Evolutionary conservation across 2,329 filamentous ascomycete species (phyloP).

Genomic region (Fusarium cyanostomum): DNA sequence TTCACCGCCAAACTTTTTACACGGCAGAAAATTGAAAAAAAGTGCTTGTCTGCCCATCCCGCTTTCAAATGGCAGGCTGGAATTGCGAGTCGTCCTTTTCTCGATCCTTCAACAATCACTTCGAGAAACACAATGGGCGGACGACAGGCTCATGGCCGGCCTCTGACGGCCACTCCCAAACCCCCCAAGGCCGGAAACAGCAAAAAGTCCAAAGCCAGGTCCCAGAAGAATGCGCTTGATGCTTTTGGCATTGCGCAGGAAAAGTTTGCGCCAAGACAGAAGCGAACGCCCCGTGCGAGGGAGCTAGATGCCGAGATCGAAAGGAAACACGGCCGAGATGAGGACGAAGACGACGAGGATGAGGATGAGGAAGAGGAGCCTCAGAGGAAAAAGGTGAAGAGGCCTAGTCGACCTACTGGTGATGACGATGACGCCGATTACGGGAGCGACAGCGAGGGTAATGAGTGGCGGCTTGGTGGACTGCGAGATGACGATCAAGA

Average conservation of each 20-base stretch:
- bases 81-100: constrained; percentile 30
- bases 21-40: constrained; percentile 44
- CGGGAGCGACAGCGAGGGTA: constrained; percentile 85
- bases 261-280: constrained; percentile 58
- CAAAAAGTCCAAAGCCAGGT: constrained; percentile 60
- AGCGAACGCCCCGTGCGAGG: constrained; percentile 60
- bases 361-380: constrained; percentile 62
- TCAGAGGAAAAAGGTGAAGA: constrained; percentile 53
- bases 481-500: constrained; percentile 66
- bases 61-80: constrained; percentile 9
- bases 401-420: constrained; percentile 50
- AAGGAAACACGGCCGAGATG: constrained; percentile 56
- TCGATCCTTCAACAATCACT: constrained; percentile 2
- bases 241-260: constrained; percentile 67
- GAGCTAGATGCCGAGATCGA: constrained; percentile 60
- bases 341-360: constrained; percentile 57
- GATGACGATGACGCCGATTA: constrained; percentile 71
- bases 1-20: constrained; percentile 42
- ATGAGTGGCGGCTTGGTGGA: constrained; percentile 82
- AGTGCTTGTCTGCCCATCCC: constrained; percentile 2
- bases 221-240: constrained; percentile 62
- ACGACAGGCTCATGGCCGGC: constrained; percentile 66
- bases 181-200: constrained; percentile 42
- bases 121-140: constrained; percentile 59
- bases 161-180: constrained; percentile 55